Evolutionary conservation across 768 basidiomycete genomes (phyloP), one percentile per base, ranked within the genome.

Genomic region (Russula sp.): DNA sequence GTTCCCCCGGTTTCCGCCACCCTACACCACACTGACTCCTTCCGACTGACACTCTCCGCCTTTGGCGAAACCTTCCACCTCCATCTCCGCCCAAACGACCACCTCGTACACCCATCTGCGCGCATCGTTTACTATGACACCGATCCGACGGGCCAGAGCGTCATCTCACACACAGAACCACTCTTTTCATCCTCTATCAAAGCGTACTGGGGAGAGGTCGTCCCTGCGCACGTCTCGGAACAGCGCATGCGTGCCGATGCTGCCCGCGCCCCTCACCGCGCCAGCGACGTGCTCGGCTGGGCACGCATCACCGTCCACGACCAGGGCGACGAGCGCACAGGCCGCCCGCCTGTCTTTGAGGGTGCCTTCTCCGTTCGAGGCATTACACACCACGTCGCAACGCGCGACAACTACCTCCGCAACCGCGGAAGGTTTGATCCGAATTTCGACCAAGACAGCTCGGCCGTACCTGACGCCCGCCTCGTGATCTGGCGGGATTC

Each of bases 71-170:
- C 79, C 30, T 88, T 85, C 71, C 78, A 87, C 71, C 80, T 94
- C 51, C 88, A 92, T 70, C 79, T 94, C 55, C 83, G 83, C 20
- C 91, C 92, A 9, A 92, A 90, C 71, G 83, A 88, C 67, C 78
- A 90, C 67, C 83, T 94, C 65, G 78, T 93, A 57, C 90, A 92
- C 71, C 86, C 90, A 49, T 83, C 87, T 58, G 91, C 91, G 1
- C 83, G 86, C 48, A 80, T 92, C 62, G 83, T 81, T 57, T 87
- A 87, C 75, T 85, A 84, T 72, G 75, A 77, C n/a, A 79, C 77
- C 24, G 73, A 73, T 9, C 71, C 83, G 18, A 79, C 83, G 51
- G 87, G 88, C 34, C 71, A 73, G 46, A 75, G 81, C 32, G 77
- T 81, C 22, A 69, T 85, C 36, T 75, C 81, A 5, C 81, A 79